These are phyloP conservation scores for Chenopodium berlandieri DNA, from an alignment of 148 eudicot species.

Conservation along the genomic window DNA sequence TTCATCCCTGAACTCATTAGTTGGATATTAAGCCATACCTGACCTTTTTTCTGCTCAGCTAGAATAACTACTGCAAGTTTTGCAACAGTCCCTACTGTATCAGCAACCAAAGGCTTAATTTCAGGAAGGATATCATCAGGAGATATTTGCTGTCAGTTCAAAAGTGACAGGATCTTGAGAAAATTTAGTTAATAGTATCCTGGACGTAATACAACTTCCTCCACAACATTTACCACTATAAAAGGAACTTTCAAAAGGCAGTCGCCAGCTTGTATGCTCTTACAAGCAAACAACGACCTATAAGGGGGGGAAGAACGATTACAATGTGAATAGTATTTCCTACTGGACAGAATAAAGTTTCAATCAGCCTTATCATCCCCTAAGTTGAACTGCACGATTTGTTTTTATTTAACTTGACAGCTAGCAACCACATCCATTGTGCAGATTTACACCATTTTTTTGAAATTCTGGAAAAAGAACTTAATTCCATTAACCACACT, in stretches of 20 bases:
- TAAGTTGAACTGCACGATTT: not conserved
- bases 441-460: no score
- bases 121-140: slow-evolving; percentile 59
- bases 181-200: not conserved
- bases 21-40: slow-evolving; percentile 33
- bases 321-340: not conserved
- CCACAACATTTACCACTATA: slow-evolving; percentile 42
- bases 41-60: slow-evolving; percentile 58
- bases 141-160: slow-evolving; percentile 55
- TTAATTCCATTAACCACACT: no score
- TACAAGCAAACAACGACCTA: slow-evolving; percentile 63
- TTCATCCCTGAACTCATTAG: not conserved
- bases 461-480: no score
- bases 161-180: slow-evolving; percentile 16
- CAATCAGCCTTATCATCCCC: not conserved
- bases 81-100: slow-evolving; percentile 48
- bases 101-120: slow-evolving; percentile 48
- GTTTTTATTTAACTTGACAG: no score
- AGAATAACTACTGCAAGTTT: slow-evolving; percentile 73
- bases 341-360: not conserved
- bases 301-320: not conserved
- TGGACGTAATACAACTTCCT: slow-evolving; percentile 4
- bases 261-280: slow-evolving; percentile 57
- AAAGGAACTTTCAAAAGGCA: slow-evolving; percentile 71
- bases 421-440: no score